Evolutionary conservation across 306 rosid species (phyloP), one percentile per base, ranked within the genome.

Genomic region (Lablab purpureus): DNA sequence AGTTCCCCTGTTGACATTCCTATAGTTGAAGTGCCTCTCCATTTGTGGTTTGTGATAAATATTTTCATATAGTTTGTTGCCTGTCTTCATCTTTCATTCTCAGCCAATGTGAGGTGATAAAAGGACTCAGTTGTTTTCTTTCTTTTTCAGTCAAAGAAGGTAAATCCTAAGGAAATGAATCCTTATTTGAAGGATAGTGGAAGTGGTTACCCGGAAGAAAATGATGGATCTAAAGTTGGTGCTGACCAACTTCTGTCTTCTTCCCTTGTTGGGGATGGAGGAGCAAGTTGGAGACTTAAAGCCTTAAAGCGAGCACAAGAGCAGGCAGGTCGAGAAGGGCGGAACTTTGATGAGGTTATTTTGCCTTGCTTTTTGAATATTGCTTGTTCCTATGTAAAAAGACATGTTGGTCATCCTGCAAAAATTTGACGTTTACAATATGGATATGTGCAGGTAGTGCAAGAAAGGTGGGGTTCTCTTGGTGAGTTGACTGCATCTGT

Each of bases 251-350:
- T 86, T 84, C 81, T 86, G 28, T 84, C 94, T 83, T 89, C 94
- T 75, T 87, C 97, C 6, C 80, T 89, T 81, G 90, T 95, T 83
- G 98, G 99, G 68, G 99, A 92, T 82, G 99, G 98, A 66, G 99
- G 98, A 21, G 97, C 97, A 41, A 95, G 97, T 83, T 95, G 99
- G 99, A 92, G 96, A 82, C 92, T 91, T 56, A 95, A 95, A 90
- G 99, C 99, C 15, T 79, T 91, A 89, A 95, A 92, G 77, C 98
- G 99, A 45, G 97, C 99, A 23, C 87, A 90, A 85, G 97, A 95
- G 83, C 97, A 92, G 86, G 97, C 97, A 63, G 86, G 90, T 74
- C 88, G 97, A 74, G 97, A 92, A 67, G 98, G 98, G 34, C 82
- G 87, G 21, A 80, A 69, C 76, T 77, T 88, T 60, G 78, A 87